Conservation (phyloP, 2,329 filamentous ascomycete species). For the Colletotrichum destructivum region DNA sequence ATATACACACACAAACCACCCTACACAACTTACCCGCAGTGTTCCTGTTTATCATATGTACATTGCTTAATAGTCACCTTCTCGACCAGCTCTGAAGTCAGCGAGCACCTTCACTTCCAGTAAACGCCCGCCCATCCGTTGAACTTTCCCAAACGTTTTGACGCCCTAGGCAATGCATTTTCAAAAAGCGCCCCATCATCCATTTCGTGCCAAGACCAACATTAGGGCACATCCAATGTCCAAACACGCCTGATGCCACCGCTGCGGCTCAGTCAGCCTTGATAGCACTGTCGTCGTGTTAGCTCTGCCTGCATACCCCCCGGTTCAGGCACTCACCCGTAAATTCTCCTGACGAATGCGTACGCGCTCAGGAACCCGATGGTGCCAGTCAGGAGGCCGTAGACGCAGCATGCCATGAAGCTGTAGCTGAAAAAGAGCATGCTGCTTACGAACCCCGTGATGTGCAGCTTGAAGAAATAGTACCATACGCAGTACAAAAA, state of each 20-base stretch:
- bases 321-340: conserved; percentile 69
- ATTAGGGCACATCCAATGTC: conserved; percentile 13
- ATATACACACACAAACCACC: too few relatives aligned
- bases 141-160: conserved; percentile 21
- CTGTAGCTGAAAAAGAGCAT: conserved; percentile 90
- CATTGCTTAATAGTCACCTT: conserved; percentile 11
- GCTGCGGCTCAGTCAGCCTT: conserved; percentile 61
- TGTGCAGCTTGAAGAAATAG: conserved; percentile 84
- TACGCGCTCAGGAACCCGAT: conserved; percentile 89
- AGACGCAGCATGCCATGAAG: conserved; percentile 85
- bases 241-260: not conserved
- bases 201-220: conserved; percentile 8
- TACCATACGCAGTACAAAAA: conserved; percentile 89
- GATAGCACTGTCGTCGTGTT: conserved; percentile 59
- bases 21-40: not conserved
- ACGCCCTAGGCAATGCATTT: conserved; percentile 36
- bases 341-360: conserved; percentile 87
- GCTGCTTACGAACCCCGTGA: conserved; percentile 83
- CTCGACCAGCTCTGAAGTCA: conserved; percentile 5
- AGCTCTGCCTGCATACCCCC: conserved; percentile 20
- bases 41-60: conserved; percentile 38
- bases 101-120: conserved; percentile 13
- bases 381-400: conserved; percentile 85
- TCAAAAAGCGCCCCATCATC: conserved; percentile 19
- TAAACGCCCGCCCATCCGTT: conserved; percentile 27